Evolutionary conservation across 2,329 filamentous ascomycete species (phyloP).

Genomic region (Fusarium chuoi): DNA sequence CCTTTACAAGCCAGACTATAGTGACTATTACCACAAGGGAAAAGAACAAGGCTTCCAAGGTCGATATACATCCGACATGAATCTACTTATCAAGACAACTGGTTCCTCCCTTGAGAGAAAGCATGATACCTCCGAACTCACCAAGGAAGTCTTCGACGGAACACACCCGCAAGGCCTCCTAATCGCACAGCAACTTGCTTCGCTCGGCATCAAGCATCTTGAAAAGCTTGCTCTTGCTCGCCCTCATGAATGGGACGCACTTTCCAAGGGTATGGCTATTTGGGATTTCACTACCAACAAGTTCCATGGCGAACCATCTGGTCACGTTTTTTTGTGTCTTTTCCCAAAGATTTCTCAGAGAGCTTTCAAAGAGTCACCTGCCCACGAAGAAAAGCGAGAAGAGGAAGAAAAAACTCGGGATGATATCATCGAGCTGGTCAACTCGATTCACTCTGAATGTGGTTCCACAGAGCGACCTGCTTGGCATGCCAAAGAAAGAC

Average conservation of each 20-base stretch:
- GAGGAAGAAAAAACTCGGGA: not conserved
- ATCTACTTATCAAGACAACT: not conserved
- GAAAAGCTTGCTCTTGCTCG: constrained; percentile 38
- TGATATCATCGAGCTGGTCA: not conserved
- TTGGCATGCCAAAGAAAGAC: not conserved
- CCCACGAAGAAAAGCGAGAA: not conserved
- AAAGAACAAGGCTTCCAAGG: not conserved
- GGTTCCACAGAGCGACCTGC: not conserved
- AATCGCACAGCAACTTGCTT: constrained; percentile 25
- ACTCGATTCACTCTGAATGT: not conserved
- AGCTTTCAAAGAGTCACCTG: not conserved
- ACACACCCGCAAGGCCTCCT: constrained; percentile 10
- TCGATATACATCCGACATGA: not conserved
- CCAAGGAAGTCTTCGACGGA: constrained; percentile 9
- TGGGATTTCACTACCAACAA: constrained; percentile 41
- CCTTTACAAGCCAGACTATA: not conserved
- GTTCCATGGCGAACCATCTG: constrained; percentile 29
- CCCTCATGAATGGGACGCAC: constrained; percentile 35
- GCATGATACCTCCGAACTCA: not conserved
- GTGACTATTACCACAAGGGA: not conserved
- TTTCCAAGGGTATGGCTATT: constrained; percentile 41
- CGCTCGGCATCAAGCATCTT: constrained; percentile 38
- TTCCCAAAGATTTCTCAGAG: constrained; percentile 39
- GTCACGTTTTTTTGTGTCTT: constrained; percentile 41
- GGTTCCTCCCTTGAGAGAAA: not conserved